Evolutionary conservation across 2,329 filamentous ascomycete species (phyloP).

Genomic region (Coniella vitis): DNA sequence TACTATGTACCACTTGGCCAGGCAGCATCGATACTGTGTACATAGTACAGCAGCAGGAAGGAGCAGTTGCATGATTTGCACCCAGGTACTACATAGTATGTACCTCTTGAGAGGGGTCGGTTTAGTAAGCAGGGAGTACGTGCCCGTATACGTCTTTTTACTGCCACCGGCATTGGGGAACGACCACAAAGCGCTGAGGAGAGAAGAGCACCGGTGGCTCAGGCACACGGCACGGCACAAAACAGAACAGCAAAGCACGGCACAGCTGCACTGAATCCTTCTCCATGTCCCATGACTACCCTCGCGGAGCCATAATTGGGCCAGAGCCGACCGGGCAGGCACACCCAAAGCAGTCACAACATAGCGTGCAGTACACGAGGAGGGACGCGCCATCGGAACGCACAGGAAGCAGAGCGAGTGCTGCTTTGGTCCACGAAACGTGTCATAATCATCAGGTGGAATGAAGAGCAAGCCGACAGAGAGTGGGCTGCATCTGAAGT

Average conservation of each 20-base stretch:
- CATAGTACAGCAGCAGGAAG: neutral
- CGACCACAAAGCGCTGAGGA: too few relatives aligned
- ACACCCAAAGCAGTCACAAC: neutral
- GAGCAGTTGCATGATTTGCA: neutral
- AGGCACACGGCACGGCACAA: too few relatives aligned
- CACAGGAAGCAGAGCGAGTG: neutral
- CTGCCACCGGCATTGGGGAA: too few relatives aligned
- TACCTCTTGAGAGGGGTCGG: too few relatives aligned
- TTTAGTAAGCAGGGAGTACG: too few relatives aligned
- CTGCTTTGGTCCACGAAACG: too few relatives aligned
- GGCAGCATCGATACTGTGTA: too few relatives aligned
- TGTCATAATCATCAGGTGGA: neutral
- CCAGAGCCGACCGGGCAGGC: neutral
- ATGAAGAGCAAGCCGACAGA: neutral
- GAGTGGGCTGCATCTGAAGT: too few relatives aligned
- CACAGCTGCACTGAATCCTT: neutral
- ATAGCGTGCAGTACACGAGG: neutral
- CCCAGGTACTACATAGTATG: neutral
- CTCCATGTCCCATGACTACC: neutral
- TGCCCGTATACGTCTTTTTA: too few relatives aligned
- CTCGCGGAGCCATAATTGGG: neutral
- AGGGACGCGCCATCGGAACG: neutral
- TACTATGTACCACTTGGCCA: too few relatives aligned
- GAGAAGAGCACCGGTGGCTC: too few relatives aligned
- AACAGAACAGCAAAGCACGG: too few relatives aligned